phyloP scores from a whole-genome alignment of 306 rosid species.

The Lithocarpus polystachyus region DNA sequence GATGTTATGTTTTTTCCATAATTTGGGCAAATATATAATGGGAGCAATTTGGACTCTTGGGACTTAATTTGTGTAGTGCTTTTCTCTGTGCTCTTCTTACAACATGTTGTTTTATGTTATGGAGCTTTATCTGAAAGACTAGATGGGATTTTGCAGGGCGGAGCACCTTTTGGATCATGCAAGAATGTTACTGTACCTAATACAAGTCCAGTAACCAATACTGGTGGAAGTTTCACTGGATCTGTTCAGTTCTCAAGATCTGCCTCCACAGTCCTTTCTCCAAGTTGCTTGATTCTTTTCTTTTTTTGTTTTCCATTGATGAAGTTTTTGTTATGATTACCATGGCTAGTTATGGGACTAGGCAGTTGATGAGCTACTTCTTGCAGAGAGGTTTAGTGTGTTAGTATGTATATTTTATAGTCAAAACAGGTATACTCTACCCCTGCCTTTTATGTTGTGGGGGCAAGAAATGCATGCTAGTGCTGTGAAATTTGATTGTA shows the following conservation, averaged over 20 bases:
- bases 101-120: background rate
- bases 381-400: constrained; percentile 35
- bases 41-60: background rate
- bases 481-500: constrained; percentile 29
- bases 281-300: constrained; percentile 29
- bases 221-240: constrained; percentile 75
- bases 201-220: constrained; percentile 51
- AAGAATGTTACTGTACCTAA: constrained; percentile 62
- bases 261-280: constrained; percentile 43
- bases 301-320: constrained; percentile 42
- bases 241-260: constrained; percentile 80
- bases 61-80: background rate
- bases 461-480: constrained; percentile 33
- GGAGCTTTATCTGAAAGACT: background rate
- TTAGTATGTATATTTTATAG: constrained; percentile 29
- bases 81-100: background rate
- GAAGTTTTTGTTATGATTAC: constrained; percentile 33
- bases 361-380: constrained; percentile 35
- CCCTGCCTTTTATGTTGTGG: constrained; percentile 32
- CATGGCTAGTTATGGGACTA: constrained; percentile 24
- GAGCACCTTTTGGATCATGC: constrained; percentile 85
- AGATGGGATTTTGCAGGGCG: constrained; percentile 57
- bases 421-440: constrained; percentile 23
- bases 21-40: background rate
- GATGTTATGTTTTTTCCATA: constrained; percentile 7